These are phyloP conservation scores for Fusarium longipes DNA, from an alignment of 2,329 filamentous ascomycete species.

Conservation along the genomic window DNA sequence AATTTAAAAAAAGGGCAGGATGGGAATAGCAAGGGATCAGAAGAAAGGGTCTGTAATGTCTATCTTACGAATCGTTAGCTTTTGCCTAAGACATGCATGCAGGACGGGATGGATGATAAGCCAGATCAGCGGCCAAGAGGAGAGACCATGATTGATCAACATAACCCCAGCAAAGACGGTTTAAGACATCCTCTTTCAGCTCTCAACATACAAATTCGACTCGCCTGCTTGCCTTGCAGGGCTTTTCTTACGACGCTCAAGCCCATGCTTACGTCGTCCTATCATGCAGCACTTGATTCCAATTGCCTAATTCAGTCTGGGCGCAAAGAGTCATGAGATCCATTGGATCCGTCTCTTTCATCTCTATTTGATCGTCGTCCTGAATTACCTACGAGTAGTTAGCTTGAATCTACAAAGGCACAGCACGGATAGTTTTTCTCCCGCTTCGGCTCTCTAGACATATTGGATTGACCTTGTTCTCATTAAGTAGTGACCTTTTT, in stretches of 20 bases:
- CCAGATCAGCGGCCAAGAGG: conserved; percentile 5
- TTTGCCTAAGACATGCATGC: conserved; percentile 31
- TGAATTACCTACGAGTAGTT: background rate
- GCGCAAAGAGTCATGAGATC: conserved; percentile 5
- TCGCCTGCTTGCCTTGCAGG: background rate
- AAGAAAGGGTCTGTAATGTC: background rate
- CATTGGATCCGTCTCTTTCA: background rate
- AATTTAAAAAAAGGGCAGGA: background rate
- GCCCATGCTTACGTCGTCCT: conserved; percentile 22
- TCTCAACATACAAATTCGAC: background rate
- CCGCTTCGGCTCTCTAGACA: background rate
- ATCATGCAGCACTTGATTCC: conserved; percentile 27
- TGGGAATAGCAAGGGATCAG: background rate
- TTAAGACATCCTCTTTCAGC: conserved; percentile 14
- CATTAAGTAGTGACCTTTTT: background rate
- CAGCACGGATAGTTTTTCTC: background rate
- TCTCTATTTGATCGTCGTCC: conserved; percentile 10
- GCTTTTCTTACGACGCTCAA: background rate
- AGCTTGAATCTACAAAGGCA: background rate
- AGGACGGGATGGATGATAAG: conserved; percentile 31
- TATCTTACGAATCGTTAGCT: conserved; percentile 21
- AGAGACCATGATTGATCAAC: conserved; percentile 1
- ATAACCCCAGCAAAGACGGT: background rate
- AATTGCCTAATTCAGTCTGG: conserved; percentile 22
- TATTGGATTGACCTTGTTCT: background rate